Base-by-base conservation (phyloP, 495 filamentous ascomycete genomes). In the Trichodelitschia bisporula region DNA sequence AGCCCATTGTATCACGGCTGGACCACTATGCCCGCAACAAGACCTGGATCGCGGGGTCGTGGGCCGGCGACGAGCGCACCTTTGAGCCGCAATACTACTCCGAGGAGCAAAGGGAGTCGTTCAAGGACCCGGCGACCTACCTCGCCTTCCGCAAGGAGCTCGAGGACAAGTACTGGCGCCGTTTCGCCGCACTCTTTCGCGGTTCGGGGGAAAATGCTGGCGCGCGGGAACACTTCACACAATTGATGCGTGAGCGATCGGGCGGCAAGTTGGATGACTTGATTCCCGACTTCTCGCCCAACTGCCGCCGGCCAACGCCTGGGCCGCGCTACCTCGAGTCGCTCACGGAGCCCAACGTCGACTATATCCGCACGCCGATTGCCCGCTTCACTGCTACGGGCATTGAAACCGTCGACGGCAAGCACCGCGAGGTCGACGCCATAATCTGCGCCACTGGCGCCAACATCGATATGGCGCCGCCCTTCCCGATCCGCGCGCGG, bases 11-110 rank as follows among this genome's bases (percentile, higher is more conserved):
- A 40, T 39, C 54, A 43, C 41, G 67, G 57, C 63, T 55, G 28
- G 65, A 68, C 37, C 62, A 72, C 46, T 77, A 73, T 31, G 66
- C 62, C 4, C 60, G 73, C 13, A 69, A 64, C 36, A 58, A 52
- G 18, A 74, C 70, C 1, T 77, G 72, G 72, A 66, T 79, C n/a
- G 60, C 69, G 0, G 58, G 62, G 19, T 61, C 66, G 9, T 53
- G 55, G 34, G 49, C 55, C 15, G 30, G 36, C 0, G 48, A 55
- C 10, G 45, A 55, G 12, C 48, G 51, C 14, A 49, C 51, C 9
- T 40, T 57, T 0, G 55, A 55, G 28, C 54, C 57, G 0, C 59
- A 67, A 30, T 47, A 54, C 5, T 61, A 65, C 40, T 40, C 56
- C 2, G 41, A 56, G 15, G 60, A 64, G 24, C 51, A 63, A 26